Conservation (phyloP, 2,329 filamentous ascomycete genomes). For the Paraphaeosphaeria minitans region DNA sequence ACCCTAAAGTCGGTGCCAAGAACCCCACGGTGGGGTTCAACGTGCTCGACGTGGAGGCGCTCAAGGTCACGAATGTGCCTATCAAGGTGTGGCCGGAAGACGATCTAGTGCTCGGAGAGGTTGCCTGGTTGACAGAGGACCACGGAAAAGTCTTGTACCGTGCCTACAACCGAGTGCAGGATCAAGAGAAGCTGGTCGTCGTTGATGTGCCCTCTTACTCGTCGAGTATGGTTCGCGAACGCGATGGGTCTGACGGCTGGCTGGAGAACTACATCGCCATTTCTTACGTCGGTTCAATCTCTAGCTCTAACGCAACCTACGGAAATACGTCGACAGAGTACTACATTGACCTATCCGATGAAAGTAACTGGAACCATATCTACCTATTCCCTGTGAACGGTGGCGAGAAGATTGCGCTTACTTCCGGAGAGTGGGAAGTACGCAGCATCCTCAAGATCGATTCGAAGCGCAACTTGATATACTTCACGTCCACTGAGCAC, state of each 20-base stretch:
- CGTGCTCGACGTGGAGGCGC: slow-evolving; percentile 59
- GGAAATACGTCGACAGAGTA: slow-evolving; percentile 51
- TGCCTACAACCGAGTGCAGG: slow-evolving; percentile 71
- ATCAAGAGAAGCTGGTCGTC: slow-evolving; percentile 65
- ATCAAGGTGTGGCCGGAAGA: slow-evolving; percentile 64
- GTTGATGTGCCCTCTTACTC: slow-evolving; percentile 59
- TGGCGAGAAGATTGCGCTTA: slow-evolving; percentile 62
- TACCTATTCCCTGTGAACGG: slow-evolving; percentile 67
- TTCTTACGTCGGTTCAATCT: slow-evolving; percentile 56
- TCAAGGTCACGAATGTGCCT: slow-evolving; percentile 53
- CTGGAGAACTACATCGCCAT: slow-evolving; percentile 65
- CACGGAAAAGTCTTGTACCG: slow-evolving; percentile 68
- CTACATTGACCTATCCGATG: slow-evolving; percentile 71
- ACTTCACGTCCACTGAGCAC: slow-evolving; percentile 68
- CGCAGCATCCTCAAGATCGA: slow-evolving; percentile 65
- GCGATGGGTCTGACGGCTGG: slow-evolving; percentile 66
- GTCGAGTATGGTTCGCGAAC: slow-evolving; percentile 58
- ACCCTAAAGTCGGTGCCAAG: slow-evolving; percentile 71
- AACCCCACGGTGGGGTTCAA: slow-evolving; percentile 69
- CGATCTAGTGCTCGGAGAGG: slow-evolving; percentile 69
- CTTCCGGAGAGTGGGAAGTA: slow-evolving; percentile 70
- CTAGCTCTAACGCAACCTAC: slow-evolving; percentile 41
- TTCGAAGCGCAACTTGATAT: slow-evolving; percentile 59
- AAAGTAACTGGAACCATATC: slow-evolving; percentile 68
- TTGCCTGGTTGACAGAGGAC: slow-evolving; percentile 68